Conservation (phyloP, 1,139 yeast species). For the Suhomyces maxii region DNA sequence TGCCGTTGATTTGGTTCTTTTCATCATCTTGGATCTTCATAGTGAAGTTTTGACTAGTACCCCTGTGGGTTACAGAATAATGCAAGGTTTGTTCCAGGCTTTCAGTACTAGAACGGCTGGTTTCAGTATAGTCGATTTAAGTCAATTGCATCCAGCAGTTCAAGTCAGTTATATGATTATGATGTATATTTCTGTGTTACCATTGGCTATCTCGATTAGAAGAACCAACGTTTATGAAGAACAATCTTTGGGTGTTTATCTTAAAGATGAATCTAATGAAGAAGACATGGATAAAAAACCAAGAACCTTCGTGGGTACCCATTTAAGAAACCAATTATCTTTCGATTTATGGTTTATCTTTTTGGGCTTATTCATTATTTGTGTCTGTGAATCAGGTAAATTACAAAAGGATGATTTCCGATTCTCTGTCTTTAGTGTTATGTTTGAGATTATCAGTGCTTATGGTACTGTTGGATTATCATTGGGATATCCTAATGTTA, state of each 20-base stretch:
- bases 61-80: conserved; percentile 65
- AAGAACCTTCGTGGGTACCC: conserved; percentile 76
- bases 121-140: conserved; percentile 66
- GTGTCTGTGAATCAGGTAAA: conserved; percentile 77
- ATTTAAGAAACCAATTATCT: conserved; percentile 86
- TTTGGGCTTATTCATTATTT: conserved; percentile 79
- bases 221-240: conserved; percentile 97
- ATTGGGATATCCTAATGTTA: conserved; percentile 69
- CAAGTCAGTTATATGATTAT: conserved; percentile 91
- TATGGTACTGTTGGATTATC: conserved; percentile 96
- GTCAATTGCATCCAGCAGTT: conserved; percentile 80
- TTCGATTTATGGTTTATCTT: conserved; percentile 95
- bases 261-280: conserved; percentile 39
- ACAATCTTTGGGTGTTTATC: conserved; percentile 85
- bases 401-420: conserved; percentile 47
- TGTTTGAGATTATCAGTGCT: conserved; percentile 91
- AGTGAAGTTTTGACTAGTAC: conserved; percentile 47
- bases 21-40: conserved; percentile 72
- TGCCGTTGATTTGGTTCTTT: conserved; percentile 73
- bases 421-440: conserved; percentile 67
- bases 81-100: conserved; percentile 88
- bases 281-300: conserved; percentile 38
- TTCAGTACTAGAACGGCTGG: conserved; percentile 95
- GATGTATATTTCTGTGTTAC: conserved; percentile 98
- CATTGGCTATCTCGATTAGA: conserved; percentile 93